Conservation (phyloP, 768 basidiomycete genomes). For the Rhodotorula babjevae region DNA sequence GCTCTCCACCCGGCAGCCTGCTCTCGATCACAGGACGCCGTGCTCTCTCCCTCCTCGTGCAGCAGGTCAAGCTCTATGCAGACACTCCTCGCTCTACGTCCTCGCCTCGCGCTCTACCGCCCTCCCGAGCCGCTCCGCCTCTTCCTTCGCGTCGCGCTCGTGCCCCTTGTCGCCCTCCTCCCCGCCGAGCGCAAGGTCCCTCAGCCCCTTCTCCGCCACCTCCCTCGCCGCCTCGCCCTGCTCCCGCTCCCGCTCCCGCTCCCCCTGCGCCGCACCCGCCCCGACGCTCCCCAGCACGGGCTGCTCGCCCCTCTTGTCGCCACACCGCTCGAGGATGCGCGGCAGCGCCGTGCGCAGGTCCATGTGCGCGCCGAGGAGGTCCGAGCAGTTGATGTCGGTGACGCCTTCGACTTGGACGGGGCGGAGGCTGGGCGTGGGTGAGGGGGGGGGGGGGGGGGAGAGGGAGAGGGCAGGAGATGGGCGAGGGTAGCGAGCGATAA, state of each 20-base stretch:
- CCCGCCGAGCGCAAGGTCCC: neutral
- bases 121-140: neutral
- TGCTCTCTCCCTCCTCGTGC: too few species aligned
- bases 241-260: neutral
- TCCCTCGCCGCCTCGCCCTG: neutral
- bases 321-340: constrained; percentile 16
- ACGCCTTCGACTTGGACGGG: constrained; percentile 25
- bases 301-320: neutral
- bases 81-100: too few species aligned
- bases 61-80: too few species aligned
- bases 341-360: constrained; percentile 11
- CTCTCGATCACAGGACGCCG: too few species aligned
- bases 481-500: too few species aligned
- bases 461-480: neutral
- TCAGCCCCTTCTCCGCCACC: neutral
- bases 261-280: neutral
- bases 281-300: neutral
- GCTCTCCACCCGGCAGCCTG: too few species aligned
- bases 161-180: neutral
- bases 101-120: neutral
- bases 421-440: constrained; percentile 1
- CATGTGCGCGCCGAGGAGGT: constrained; percentile 19
- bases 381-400: constrained; percentile 14
- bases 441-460: neutral
- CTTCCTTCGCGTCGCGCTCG: neutral